phyloP scores from a whole-genome alignment of 2,329 filamentous ascomycete species.

The Paecilomyces dactylethromorphus region DNA sequence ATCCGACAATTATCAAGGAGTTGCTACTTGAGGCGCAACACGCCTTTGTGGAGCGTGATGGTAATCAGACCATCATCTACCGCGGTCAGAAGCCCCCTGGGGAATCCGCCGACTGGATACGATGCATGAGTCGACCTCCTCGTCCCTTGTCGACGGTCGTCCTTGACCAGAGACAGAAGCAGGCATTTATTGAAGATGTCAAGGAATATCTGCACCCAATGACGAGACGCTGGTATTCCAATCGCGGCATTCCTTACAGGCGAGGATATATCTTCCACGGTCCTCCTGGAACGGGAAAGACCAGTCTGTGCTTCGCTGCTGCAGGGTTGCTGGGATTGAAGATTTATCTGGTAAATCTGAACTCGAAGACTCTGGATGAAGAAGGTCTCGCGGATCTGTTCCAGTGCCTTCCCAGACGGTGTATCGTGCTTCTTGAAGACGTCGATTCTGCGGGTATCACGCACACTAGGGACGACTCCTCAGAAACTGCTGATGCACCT shows the following conservation, averaged over 20 bases:
- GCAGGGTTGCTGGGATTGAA: constrained; percentile 64
- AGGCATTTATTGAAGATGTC: constrained; percentile 46
- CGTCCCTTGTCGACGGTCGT: constrained; percentile 51
- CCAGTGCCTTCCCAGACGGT: constrained; percentile 59
- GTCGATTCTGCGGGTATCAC: constrained; percentile 68
- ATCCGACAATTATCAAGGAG: constrained; percentile 25
- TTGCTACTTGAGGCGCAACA: constrained; percentile 30
- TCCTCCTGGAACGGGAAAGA: constrained; percentile 74
- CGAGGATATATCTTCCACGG: constrained; percentile 78
- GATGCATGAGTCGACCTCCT: constrained; percentile 39
- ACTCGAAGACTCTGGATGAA: constrained; percentile 56
- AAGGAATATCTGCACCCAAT: constrained; percentile 51
- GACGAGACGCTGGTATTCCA: constrained; percentile 65
- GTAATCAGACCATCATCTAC: constrained; percentile 32
- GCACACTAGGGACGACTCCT: constrained; percentile 35
- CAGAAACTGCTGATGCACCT: constrained; percentile 32
- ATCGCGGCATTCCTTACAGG: constrained; percentile 77
- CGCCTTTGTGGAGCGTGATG: constrained; percentile 28
- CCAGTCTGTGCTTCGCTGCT: constrained; percentile 62
- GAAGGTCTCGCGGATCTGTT: constrained; percentile 61
- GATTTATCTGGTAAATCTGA: constrained; percentile 67
- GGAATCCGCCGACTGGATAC: constrained; percentile 20
- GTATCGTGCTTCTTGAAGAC: constrained; percentile 69
- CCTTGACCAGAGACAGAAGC: constrained; percentile 45
- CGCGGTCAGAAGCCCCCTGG: constrained; percentile 21